These are phyloP conservation scores for Microdochium bolleyi DNA, from an alignment of 2,329 filamentous ascomycete species.

Conservation along the genomic window DNA sequence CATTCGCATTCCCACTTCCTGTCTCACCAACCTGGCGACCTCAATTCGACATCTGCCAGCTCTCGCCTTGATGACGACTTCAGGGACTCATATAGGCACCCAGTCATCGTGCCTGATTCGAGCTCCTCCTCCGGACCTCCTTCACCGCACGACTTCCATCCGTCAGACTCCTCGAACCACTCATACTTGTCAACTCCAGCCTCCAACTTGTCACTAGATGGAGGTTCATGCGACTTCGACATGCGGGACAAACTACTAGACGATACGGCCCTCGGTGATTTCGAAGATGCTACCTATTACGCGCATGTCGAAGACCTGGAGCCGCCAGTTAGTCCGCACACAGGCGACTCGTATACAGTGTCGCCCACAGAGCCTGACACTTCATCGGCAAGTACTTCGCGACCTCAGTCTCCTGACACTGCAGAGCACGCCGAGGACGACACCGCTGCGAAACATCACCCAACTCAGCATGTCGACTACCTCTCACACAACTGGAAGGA, in stretches of 20 bases:
- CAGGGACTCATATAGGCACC: constrained; percentile 29
- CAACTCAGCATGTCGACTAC: constrained; percentile 89
- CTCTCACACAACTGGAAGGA: constrained; percentile 89
- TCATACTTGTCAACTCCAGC: constrained; percentile 56
- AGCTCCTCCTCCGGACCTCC: constrained; percentile 43
- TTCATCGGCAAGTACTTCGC: constrained; percentile 37
- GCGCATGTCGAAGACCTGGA: constrained; percentile 39
- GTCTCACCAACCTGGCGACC: constrained; percentile 28
- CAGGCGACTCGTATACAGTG: constrained; percentile 39
- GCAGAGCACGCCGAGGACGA: constrained; percentile 68
- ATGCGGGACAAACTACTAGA: constrained; percentile 17
- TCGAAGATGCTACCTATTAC: constrained; percentile 38
- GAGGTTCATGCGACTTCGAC: constrained; percentile 39
- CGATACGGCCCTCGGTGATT: constrained; percentile 35
- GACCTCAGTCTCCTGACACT: constrained; percentile 49
- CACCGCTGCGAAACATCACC: constrained; percentile 63
- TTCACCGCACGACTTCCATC: constrained; percentile 33
- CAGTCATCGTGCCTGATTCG: constrained; percentile 29
- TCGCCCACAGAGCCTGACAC: constrained; percentile 46
- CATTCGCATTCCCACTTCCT: constrained; percentile 52
- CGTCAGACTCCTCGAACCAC: constrained; percentile 40
- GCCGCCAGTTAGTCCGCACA: constrained; percentile 40
- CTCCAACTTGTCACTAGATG: constrained; percentile 54
- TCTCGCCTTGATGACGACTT: constrained; percentile 38
- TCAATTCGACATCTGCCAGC: constrained; percentile 36